These are phyloP conservation scores for Penicillium oxalicum DNA, from an alignment of 2,329 filamentous ascomycete genomes.

Conservation along the genomic window DNA sequence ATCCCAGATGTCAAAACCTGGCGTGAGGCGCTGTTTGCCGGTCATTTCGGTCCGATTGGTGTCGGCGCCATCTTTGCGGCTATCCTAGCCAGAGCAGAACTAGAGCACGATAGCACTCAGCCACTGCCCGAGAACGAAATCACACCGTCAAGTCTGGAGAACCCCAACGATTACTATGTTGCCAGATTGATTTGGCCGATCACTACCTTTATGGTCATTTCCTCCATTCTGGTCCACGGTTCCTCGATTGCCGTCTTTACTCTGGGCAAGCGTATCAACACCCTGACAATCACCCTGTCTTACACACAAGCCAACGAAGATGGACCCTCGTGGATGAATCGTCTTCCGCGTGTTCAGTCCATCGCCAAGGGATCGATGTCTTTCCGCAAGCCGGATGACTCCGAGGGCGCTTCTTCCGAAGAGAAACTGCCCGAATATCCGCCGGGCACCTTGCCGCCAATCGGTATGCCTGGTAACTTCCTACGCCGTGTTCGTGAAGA, in stretches of 20 bases:
- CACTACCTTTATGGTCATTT: slow-evolving; percentile 85
- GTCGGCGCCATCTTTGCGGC: slow-evolving; percentile 95
- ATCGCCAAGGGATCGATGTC: slow-evolving; percentile 77
- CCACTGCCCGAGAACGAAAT: slow-evolving; percentile 61
- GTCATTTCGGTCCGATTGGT: slow-evolving; percentile 95
- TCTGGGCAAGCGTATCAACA: slow-evolving; percentile 96
- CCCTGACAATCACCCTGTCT: slow-evolving; percentile 87
- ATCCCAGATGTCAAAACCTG: slow-evolving; percentile 98
- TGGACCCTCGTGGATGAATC: slow-evolving; percentile 89
- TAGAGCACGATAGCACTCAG: slow-evolving; percentile 70
- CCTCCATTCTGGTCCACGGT: slow-evolving; percentile 91
- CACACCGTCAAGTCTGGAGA: slow-evolving; percentile 35
- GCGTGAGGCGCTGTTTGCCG: slow-evolving; percentile 93
- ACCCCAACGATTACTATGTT: slow-evolving; percentile 58
- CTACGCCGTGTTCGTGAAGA: slow-evolving; percentile 73
- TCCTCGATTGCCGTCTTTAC: slow-evolving; percentile 99
- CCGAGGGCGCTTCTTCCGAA: slow-evolving; percentile 56
- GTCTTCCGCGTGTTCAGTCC: slow-evolving; percentile 75
- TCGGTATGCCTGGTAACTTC: slow-evolving; percentile 68
- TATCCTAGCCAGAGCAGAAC: slow-evolving; percentile 84
- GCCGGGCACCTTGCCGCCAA: slow-evolving; percentile 65
- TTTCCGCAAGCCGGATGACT: slow-evolving; percentile 59
- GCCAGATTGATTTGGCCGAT: slow-evolving; percentile 93
- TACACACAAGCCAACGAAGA: slow-evolving; percentile 89
- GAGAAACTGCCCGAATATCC: slow-evolving; percentile 57